A percentile compares a stretch with the other conserved stretches of the same genome.
phyloP scores from a whole-genome alignment of 1,284 basidiomycete species.

The Microbotryum scabiosae region DNA sequence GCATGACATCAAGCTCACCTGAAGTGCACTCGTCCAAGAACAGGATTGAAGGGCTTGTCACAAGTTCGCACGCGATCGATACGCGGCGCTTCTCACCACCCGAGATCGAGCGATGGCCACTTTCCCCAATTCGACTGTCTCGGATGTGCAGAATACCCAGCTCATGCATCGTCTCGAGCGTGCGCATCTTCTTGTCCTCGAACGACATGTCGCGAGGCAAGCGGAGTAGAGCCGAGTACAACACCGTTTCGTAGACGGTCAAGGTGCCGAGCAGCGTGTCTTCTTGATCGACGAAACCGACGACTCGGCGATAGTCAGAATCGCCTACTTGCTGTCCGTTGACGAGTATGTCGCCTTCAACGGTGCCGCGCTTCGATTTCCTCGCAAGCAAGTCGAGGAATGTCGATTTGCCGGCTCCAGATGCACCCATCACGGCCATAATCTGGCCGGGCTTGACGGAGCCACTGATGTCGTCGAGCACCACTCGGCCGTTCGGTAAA shows the following conservation, averaged over 20 bases:
- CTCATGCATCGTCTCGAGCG: slow-evolving; percentile 92
- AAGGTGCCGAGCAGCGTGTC: slow-evolving; percentile 93
- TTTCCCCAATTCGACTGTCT: slow-evolving; percentile 79
- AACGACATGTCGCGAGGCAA: slow-evolving; percentile 89
- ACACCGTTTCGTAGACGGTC: slow-evolving; percentile 93
- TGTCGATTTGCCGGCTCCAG: slow-evolving; percentile 93
- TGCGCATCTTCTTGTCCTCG: slow-evolving; percentile 86
- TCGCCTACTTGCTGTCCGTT: slow-evolving; percentile 74
- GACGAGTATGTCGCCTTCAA: slow-evolving; percentile 67
- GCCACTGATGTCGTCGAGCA: slow-evolving; percentile 73
- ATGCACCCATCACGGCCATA: slow-evolving; percentile 91
- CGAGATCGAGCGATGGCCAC: slow-evolving; percentile 78
- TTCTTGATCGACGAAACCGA: slow-evolving; percentile 95
- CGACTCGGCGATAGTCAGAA: slow-evolving; percentile 69
- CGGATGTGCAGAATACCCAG: slow-evolving; percentile 85
- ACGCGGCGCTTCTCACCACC: slow-evolving; percentile 94
- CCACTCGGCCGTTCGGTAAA: slow-evolving; percentile 50
- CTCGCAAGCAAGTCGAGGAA: slow-evolving; percentile 90
- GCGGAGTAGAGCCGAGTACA: slow-evolving; percentile 83
- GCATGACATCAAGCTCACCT: slow-evolving; percentile 47
- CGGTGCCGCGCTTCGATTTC: slow-evolving; percentile 70
- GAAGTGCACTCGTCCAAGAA: slow-evolving; percentile 96
- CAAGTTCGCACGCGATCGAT: slow-evolving; percentile 95
- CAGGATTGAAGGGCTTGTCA: slow-evolving; percentile 87
- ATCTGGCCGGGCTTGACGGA: slow-evolving; percentile 76